Conservation (phyloP, 2,329 filamentous ascomycete species). For the Xylaria polymorpha region DNA sequence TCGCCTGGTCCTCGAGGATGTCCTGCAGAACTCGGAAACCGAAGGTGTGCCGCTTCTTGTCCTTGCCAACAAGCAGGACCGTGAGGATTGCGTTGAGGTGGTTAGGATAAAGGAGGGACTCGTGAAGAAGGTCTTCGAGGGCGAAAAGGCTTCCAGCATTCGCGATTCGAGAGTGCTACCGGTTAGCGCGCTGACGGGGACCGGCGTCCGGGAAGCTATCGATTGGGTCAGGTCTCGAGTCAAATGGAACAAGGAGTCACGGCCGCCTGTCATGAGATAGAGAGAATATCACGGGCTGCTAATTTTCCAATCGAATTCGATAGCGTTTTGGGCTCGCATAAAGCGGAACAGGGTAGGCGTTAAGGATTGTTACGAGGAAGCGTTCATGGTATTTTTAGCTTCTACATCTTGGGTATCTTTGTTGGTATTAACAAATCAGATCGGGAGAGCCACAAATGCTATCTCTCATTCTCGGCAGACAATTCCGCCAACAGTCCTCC, state of each 20-base stretch:
- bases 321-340: slow-evolving; percentile 42
- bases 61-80: slow-evolving; percentile 96
- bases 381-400: slow-evolving; percentile 36
- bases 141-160: slow-evolving; percentile 86
- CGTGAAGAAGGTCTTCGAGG: slow-evolving; percentile 94
- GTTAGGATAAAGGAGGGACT: slow-evolving; percentile 97
- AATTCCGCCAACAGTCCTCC: slow-evolving; percentile 82
- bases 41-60: slow-evolving; percentile 93
- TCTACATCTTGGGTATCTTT: slow-evolving; percentile 54
- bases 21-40: slow-evolving; percentile 86
- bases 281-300: slow-evolving; percentile 20
- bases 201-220: slow-evolving; percentile 92
- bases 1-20: slow-evolving; percentile 86
- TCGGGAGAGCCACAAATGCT: slow-evolving; percentile 48
- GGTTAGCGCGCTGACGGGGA: slow-evolving; percentile 87
- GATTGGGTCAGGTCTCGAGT: slow-evolving; percentile 94
- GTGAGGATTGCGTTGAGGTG: slow-evolving; percentile 97
- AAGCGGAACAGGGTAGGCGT: slow-evolving; percentile 46
- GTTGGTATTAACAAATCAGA: slow-evolving; percentile 34
- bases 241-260: slow-evolving; percentile 94
- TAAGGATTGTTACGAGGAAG: slow-evolving; percentile 36
- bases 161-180: slow-evolving; percentile 92
- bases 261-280: slow-evolving; percentile 91
- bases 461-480: slow-evolving; percentile 86
- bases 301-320: slow-evolving; percentile 35